These are phyloP conservation scores for Phialocephala subalpina DNA, from an alignment of 2,329 filamentous ascomycete species.

Conservation along the genomic window DNA sequence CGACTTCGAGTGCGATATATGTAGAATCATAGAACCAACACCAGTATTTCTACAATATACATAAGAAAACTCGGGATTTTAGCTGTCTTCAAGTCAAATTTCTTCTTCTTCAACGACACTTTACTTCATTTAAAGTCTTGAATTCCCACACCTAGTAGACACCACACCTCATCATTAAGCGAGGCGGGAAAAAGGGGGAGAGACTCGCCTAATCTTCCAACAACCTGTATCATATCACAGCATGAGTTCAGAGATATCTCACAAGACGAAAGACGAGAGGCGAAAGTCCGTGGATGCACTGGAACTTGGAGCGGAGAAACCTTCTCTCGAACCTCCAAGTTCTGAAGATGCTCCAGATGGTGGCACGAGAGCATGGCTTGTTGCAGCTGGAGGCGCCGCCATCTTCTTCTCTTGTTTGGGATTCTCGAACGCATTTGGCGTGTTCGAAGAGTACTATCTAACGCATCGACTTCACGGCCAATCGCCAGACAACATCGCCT, in stretches of 20 bases:
- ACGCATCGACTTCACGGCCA: slow-evolving; percentile 54
- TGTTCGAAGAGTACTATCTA: slow-evolving; percentile 51
- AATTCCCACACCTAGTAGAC: no score
- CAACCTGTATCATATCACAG: not conserved
- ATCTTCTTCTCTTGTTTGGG: not conserved
- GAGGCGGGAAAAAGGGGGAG: no score
- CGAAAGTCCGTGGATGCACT: not conserved
- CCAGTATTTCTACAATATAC: not conserved
- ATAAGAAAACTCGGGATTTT: not conserved
- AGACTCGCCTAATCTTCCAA: not conserved
- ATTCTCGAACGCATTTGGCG: not conserved
- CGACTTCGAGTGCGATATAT: not conserved
- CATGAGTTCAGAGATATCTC: not conserved
- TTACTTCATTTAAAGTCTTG: no score
- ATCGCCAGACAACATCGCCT: slow-evolving; percentile 60
- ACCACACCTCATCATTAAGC: no score
- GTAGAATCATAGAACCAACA: not conserved
- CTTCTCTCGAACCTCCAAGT: not conserved
- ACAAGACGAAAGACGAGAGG: not conserved
- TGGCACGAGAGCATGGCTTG: not conserved
- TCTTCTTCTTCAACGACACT: no score
- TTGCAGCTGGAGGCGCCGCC: not conserved
- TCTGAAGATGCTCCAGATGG: not conserved
- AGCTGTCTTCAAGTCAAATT: no score
- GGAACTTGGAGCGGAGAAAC: not conserved